A percentile compares a stretch with the other conserved stretches of the same genome.
Evolutionary conservation across 306 rosid genomes (phyloP).

Genomic region (Pyrus communis): DNA sequence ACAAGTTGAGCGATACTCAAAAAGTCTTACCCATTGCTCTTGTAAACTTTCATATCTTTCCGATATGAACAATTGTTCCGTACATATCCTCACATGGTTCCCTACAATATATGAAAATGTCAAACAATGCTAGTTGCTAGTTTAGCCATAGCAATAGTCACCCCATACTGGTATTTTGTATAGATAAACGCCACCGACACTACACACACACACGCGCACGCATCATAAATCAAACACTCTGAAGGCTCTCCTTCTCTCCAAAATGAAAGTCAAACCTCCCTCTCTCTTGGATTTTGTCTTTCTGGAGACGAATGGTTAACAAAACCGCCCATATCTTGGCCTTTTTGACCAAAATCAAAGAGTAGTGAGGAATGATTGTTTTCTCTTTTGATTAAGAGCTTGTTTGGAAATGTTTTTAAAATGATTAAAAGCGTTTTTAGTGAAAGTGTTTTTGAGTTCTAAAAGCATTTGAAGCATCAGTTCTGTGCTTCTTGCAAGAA

Average conservation of each 20-base stretch:
- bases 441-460: too few relatives aligned
- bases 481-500: too few relatives aligned
- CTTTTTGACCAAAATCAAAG: neutral
- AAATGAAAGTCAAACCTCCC: constrained; percentile 6
- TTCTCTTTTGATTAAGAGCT: neutral
- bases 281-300: neutral
- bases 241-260: neutral
- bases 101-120: neutral
- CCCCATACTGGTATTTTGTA: neutral
- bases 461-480: too few relatives aligned
- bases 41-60: too few relatives aligned
- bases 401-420: rapidly evolving
- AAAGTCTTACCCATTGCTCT: neutral
- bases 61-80: neutral
- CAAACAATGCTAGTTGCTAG: neutral
- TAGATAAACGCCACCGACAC: neutral
- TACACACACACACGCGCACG: neutral
- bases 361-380: neutral
- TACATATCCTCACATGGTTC: neutral
- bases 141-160: neutral
- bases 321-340: neutral
- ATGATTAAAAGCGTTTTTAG: too few relatives aligned
- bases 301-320: neutral
- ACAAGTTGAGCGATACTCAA: neutral
- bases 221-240: neutral